These are phyloP conservation scores for Vaccinium macrocarpon DNA, from an alignment of 148 eudicot genomes.

Conservation along the genomic window DNA sequence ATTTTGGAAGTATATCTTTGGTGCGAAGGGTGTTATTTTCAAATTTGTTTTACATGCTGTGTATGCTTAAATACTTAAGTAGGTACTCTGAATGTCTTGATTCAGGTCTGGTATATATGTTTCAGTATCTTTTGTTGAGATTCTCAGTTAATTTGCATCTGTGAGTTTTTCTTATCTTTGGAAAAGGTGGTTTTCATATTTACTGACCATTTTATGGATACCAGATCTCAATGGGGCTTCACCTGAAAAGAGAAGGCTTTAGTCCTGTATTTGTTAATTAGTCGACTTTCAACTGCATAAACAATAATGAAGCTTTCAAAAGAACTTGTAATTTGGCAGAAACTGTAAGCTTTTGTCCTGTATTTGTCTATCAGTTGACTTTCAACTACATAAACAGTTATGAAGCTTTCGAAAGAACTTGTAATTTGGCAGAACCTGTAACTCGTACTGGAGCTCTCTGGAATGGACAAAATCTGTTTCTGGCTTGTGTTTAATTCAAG, in stretches of 20 bases:
- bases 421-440: too few relatives aligned
- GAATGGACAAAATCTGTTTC: too few relatives aligned
- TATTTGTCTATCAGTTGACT: background rate
- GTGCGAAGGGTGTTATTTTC: background rate
- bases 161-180: constrained; percentile 81
- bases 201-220: background rate
- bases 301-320: background rate
- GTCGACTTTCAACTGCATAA: background rate
- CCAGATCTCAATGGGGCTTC: background rate
- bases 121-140: constrained; percentile 69
- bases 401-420: background rate
- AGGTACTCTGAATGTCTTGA: constrained; percentile 51
- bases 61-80: constrained; percentile 21
- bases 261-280: background rate
- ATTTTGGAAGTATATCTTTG: background rate
- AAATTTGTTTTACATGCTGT: background rate
- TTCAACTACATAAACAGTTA: background rate
- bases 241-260: background rate
- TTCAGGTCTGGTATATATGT: constrained; percentile 74
- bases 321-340: background rate
- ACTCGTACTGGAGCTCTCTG: too few relatives aligned
- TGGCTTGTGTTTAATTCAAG: too few relatives aligned
- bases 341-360: background rate
- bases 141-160: constrained; percentile 65
- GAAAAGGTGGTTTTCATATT: constrained; percentile 29